These are phyloP conservation scores for Draba incana DNA, from an alignment of 345 rosid genomes.

Conservation along the genomic window DNA sequence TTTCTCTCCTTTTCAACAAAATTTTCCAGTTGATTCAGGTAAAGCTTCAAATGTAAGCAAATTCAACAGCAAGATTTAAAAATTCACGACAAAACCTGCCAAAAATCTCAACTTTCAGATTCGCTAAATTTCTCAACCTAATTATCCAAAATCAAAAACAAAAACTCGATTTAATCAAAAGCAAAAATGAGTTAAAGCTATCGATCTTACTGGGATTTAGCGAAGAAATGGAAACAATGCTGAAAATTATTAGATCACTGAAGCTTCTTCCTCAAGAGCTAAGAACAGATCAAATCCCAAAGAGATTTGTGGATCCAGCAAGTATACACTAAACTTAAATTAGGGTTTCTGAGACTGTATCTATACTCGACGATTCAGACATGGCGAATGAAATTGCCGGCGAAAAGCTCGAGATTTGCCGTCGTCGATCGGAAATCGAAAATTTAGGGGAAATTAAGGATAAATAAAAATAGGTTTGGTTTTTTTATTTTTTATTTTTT, in stretches of 20 bases:
- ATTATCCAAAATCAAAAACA: neutral
- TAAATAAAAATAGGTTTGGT: conserved; percentile 14
- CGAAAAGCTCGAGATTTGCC: conserved; percentile 36
- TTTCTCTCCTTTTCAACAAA: conserved; percentile 20
- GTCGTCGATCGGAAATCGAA: conserved; percentile 41
- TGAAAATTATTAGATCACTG: conserved; percentile 1
- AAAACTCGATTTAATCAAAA: neutral
- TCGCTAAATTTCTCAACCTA: conserved; percentile 13
- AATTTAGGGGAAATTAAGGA: conserved; percentile 41
- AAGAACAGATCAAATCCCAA: conserved; percentile 35
- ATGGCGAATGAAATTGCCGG: conserved; percentile 26
- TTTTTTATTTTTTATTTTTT: neutral
- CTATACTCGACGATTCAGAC: conserved; percentile 13
- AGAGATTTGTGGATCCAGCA: conserved; percentile 36
- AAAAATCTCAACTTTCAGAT: conserved; percentile 12
- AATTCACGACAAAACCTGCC: neutral
- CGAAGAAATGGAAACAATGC: conserved; percentile 26
- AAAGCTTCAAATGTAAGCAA: conserved; percentile 11
- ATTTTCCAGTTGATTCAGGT: neutral
- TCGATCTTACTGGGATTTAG: conserved; percentile 32
- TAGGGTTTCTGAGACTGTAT: conserved; percentile 29
- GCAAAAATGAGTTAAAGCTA: neutral
- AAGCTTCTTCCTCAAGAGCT: conserved; percentile 7
- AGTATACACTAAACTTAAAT: neutral
- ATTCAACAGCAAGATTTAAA: neutral